Conservation (phyloP, 148 eudicot species). For the Chenopodium formosanum region DNA sequence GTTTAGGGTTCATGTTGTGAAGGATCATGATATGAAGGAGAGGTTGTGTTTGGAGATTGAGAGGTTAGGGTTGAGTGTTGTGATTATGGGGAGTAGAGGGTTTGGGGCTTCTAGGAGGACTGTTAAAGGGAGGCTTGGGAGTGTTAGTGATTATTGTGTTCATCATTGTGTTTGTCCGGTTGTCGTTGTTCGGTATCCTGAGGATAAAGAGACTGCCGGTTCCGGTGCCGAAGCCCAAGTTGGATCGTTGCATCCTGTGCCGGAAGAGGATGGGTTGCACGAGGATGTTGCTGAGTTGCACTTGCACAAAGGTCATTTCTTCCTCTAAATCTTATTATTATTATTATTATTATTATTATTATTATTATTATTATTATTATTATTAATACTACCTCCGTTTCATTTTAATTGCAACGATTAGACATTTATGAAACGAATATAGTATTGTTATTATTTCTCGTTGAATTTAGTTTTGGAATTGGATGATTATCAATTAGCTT, state of each 20-base stretch:
- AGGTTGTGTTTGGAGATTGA: slow-evolving; percentile 63
- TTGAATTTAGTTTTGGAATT: no score
- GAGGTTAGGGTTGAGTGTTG: slow-evolving; percentile 57
- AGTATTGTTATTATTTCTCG: no score
- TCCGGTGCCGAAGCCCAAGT: slow-evolving; percentile 5
- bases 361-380: no score
- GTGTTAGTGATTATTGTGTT: slow-evolving; percentile 76
- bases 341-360: no score
- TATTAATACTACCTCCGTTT: background rate
- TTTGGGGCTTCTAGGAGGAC: slow-evolving; percentile 47
- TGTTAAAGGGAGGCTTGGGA: slow-evolving; percentile 48
- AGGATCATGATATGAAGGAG: slow-evolving; percentile 69
- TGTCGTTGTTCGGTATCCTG: slow-evolving; percentile 53
- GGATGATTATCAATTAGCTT: background rate
- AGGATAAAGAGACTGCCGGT: slow-evolving; percentile 15
- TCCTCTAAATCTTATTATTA: background rate
- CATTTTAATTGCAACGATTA: no score
- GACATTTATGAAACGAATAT: no score
- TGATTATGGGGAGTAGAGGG: slow-evolving; percentile 67
- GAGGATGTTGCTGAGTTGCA: slow-evolving; percentile 23
- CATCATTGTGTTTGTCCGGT: slow-evolving; percentile 69
- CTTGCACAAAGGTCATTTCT: slow-evolving; percentile 18
- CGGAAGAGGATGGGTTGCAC: slow-evolving; percentile 26
- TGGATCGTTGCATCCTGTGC: slow-evolving; percentile 29
- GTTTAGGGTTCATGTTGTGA: slow-evolving; percentile 49